phyloP scores from a whole-genome alignment of 345 rosid genomes.

The Eucalyptus sp. region DNA sequence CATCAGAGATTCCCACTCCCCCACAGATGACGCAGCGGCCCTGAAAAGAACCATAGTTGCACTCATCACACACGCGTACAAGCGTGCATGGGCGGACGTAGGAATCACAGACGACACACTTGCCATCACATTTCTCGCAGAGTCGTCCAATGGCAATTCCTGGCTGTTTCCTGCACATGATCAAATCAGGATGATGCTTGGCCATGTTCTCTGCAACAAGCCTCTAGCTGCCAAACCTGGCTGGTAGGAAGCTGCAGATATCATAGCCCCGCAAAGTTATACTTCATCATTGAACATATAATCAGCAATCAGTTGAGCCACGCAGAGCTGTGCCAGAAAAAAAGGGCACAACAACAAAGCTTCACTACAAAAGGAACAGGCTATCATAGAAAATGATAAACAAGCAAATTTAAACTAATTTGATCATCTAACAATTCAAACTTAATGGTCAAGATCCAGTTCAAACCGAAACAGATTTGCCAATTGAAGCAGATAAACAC shows the following conservation, averaged over 20 bases:
- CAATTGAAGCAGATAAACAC: neutral
- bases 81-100: constrained; percentile 30
- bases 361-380: neutral
- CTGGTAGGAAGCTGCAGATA: neutral
- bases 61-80: constrained; percentile 26
- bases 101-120: constrained; percentile 24
- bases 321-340: neutral
- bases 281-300: neutral
- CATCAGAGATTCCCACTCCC: constrained; percentile 32
- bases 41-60: constrained; percentile 32
- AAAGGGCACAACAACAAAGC: neutral
- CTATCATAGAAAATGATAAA: neutral
- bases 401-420: neutral
- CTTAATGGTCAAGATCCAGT: neutral
- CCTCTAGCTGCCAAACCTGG: neutral
- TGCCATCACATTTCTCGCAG: constrained; percentile 29
- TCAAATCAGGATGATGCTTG: constrained; percentile 35
- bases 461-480: neutral
- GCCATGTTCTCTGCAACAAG: constrained; percentile 8
- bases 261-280: neutral
- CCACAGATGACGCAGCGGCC: constrained; percentile 29
- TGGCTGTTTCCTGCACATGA: constrained; percentile 31
- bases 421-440: neutral
- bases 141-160: constrained; percentile 32
- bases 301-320: neutral